Base-by-base conservation (phyloP, 345 rosid genomes). In the Acer negundo region DNA sequence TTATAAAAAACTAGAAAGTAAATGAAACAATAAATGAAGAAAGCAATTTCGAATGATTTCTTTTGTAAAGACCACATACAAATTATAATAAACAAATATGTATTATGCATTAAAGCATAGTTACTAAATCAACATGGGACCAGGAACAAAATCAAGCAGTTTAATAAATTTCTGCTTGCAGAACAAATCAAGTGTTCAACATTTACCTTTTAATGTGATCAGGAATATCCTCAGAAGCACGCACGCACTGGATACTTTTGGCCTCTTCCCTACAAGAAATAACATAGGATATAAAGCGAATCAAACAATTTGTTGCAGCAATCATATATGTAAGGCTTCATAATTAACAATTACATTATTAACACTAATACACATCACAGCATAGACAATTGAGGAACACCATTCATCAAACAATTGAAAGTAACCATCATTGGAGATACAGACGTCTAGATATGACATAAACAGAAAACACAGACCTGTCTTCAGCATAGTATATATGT, bases 401-500 rank as follows among this genome's bases (percentile, higher is more conserved):
- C 23, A 20, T 28, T 28, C 15, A 2, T 19, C 10, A 2, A 58
- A 58, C 62, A n/a, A 16, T 56, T 51, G 58, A 51, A 16, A 28
- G 31, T 28, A 12, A 53, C n/a, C n/a, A 17, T 12, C 17, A 55
- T 15, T 4, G 19, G 23, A 62, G n/a, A 35, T 62, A 23, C 1
- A 62, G 0, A 26, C 0, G 10, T 15, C 22, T 61, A 19, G 20
- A 23, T 23, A 58, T 49, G 75, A 49, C 46, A 56, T 68, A 4
- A 73, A 42, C 23, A 12, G 42, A 74, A 69, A 75, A 70, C 61
- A 16, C 84, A 72, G 70, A 93, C 98, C 94, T 93, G 88, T 90
- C 94, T 77, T 95, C 98, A 13, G 90, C 98, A 24, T 73, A 92
- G 86, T 93, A 90, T 26, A 90, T 82, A 80, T 95, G 98, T 75